Conservation (phyloP, 2,329 filamentous ascomycete species). For the Alternaria sp. region DNA sequence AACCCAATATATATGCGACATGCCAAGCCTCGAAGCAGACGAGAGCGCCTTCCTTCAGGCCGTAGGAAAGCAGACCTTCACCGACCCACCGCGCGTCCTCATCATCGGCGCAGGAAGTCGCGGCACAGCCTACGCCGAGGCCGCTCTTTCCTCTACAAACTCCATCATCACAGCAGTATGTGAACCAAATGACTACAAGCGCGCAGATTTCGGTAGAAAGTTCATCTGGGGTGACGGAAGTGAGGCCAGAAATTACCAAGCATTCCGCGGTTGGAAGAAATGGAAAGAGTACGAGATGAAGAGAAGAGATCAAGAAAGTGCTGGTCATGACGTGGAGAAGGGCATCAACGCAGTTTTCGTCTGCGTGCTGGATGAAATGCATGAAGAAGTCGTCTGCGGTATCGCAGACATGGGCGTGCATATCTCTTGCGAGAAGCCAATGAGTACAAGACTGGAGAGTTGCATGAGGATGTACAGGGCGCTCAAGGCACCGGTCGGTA, state of each 20-base stretch:
- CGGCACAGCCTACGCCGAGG: conserved; percentile 46
- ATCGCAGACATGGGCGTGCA: conserved; percentile 75
- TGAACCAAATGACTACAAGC: conserved; percentile 81
- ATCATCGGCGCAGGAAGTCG: conserved; percentile 50
- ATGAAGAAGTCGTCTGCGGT: conserved; percentile 78
- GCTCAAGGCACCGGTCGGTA: conserved; percentile 44
- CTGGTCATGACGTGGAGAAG: conserved; percentile 28
- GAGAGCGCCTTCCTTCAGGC: conserved; percentile 22
- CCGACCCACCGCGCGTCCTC: conserved; percentile 38
- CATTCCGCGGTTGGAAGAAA: conserved; percentile 75
- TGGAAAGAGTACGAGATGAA: conserved; percentile 75
- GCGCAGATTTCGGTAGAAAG: conserved; percentile 69
- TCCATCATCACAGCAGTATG: conserved; percentile 78
- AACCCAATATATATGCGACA: neutral
- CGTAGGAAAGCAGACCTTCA: conserved; percentile 27
- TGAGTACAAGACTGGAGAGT: conserved; percentile 79
- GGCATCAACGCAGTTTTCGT: conserved; percentile 67
- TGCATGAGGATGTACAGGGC: conserved; percentile 77
- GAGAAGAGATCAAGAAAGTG: conserved; percentile 60
- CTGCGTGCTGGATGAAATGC: conserved; percentile 86
- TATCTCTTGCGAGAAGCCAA: conserved; percentile 93
- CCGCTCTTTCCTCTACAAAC: conserved; percentile 30
- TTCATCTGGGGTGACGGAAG: conserved; percentile 71
- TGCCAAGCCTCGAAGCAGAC: conserved; percentile 1
- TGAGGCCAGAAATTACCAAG: conserved; percentile 64